Evolutionary conservation across 1,284 basidiomycete species (phyloP), one percentile per base, ranked within the genome.

Genomic region (Porogramme epimiltina): DNA sequence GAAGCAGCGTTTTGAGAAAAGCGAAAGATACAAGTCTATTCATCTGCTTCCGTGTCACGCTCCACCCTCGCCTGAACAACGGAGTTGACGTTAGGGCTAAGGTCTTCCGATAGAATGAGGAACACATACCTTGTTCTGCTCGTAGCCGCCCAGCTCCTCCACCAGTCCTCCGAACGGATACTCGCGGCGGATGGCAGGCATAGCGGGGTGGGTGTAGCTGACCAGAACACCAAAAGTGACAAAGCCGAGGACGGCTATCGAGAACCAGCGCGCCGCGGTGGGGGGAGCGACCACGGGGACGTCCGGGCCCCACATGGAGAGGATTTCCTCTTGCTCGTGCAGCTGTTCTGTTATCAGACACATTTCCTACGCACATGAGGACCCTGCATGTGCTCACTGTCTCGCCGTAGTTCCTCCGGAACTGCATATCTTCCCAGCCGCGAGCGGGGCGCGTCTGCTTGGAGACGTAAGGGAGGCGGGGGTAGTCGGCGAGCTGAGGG

Each of bases 251-350:
- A 75, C 70, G 0, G 84, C 90, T 44, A 87, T 68, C 13, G 77
- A 60, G 64, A 92, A 87, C 47, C 86, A 85, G 42, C 76, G 75
- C 39, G 85, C 68, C 9, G 90, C 89, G 2, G 66, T 77, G 16
- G 73, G 68, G 34, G 86, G 82, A 18, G 76, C 70, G 18, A 89
- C 72, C 37, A 72, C 69, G 41, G 88, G 78, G 40, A 84, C 76
- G 65, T 95, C 93, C 16, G 91, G 92, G 41, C 89, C 89, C 91
- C 91, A 95, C 88, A 95, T 91, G 41, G 87, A 89, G 55, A 89
- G 73, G 20, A 89, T 74, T 65, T 95, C 93, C 61, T 94, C 90
- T 65, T 85, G 80, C 70, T 93, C 90, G 61, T 93, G 91, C 31
- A 94, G 68, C 57, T 59, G 46, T 91, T 94, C 64, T 42, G 15